Percentiles rank a stretch among this genome's conserved stretches.
Conservation (phyloP, 371 early-diverging fungal species). For the Apophysomyces sp. region DNA sequence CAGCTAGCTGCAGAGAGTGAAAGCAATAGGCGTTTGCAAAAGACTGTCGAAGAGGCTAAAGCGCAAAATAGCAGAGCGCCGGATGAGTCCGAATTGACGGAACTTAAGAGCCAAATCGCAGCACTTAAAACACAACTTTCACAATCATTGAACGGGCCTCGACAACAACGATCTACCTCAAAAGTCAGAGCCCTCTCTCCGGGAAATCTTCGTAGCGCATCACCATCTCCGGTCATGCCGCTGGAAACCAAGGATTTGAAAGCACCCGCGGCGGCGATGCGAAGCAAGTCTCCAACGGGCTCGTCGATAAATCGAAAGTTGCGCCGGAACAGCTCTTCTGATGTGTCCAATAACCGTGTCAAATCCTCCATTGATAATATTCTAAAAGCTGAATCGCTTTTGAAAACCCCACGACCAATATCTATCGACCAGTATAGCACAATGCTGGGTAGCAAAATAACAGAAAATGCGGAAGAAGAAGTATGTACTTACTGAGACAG, state of each 20-base stretch:
- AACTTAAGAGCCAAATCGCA: constrained; percentile 33
- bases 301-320: constrained; percentile 15
- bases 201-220: constrained; percentile 11
- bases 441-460: constrained; percentile 19
- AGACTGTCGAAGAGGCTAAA: constrained; percentile 10
- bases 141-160: constrained; percentile 23
- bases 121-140: constrained; percentile 39
- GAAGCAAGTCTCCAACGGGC: constrained; percentile 16
- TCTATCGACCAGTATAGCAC: constrained; percentile 41
- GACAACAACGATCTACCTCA: constrained; percentile 15
- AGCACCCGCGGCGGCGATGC: neutral
- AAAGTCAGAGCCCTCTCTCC: constrained; percentile 17
- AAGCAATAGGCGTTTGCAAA: constrained; percentile 57
- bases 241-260: constrained; percentile 1
- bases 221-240: constrained; percentile 5
- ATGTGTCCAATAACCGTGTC: constrained; percentile 13
- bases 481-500: constrained; percentile 7
- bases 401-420: constrained; percentile 40
- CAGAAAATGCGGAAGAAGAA: constrained; percentile 20
- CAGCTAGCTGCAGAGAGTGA: constrained; percentile 62
- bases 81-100: constrained; percentile 17
- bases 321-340: constrained; percentile 36
- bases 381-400: constrained; percentile 18
- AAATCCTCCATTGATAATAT: constrained; percentile 34
- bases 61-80: neutral